Evolutionary conservation across 345 rosid genomes (phyloP).

Genomic region (Cardamine chenopodiifolia): DNA sequence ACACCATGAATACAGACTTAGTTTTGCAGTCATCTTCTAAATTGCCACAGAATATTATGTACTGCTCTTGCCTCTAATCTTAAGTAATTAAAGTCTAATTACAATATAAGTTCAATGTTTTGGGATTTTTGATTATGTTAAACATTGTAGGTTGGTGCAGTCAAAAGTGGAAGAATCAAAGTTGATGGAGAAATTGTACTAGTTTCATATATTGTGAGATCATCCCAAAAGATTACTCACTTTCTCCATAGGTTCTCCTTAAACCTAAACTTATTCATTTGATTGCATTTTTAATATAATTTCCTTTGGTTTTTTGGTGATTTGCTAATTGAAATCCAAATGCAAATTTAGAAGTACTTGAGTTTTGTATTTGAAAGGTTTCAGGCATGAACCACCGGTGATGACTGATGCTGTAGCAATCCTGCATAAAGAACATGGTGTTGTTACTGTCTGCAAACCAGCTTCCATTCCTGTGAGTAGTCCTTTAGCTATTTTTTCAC

Average conservation of each 20-base stretch:
- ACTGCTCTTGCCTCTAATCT: slow-evolving; percentile 17
- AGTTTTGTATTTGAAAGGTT: slow-evolving; percentile 35
- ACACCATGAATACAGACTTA: slow-evolving; percentile 44
- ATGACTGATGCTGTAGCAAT: slow-evolving; percentile 61
- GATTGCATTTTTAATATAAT: background rate
- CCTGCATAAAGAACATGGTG: slow-evolving; percentile 72
- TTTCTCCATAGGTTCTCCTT: slow-evolving; percentile 73
- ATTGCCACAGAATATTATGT: slow-evolving; percentile 78
- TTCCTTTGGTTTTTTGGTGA: background rate
- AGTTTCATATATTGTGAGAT: slow-evolving; percentile 70
- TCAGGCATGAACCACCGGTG: slow-evolving; percentile 93
- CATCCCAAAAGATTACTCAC: slow-evolving; percentile 87
- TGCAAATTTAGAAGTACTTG: background rate
- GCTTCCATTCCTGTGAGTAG: slow-evolving; percentile 84
- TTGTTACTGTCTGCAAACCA: slow-evolving; percentile 82
- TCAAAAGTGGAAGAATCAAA: slow-evolving; percentile 79
- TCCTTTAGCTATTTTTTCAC: background rate
- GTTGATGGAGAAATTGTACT: slow-evolving; percentile 79
- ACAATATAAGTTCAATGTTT: too few relatives aligned
- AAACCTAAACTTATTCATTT: background rate
- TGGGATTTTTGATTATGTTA: slow-evolving; percentile 18
- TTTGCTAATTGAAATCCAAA: background rate
- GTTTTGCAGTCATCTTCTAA: slow-evolving; percentile 69
- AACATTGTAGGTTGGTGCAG: slow-evolving; percentile 67
- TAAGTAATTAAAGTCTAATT: background rate